These are phyloP conservation scores for Starmera caribaea DNA, from an alignment of 805 yeast genomes.

Conservation along the genomic window DNA sequence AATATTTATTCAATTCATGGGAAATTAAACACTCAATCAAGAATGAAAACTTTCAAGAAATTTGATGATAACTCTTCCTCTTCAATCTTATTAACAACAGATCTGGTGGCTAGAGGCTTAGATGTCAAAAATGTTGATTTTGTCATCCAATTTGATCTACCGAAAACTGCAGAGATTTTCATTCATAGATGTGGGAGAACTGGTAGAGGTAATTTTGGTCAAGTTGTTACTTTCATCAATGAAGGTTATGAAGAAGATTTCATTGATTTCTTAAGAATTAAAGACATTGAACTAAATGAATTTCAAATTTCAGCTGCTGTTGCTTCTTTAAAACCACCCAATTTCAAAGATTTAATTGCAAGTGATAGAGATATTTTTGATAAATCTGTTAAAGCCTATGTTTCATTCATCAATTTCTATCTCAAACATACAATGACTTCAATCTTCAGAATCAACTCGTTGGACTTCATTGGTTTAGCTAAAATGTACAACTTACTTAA, in stretches of 20 bases:
- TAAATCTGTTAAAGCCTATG: slow-evolving; percentile 67
- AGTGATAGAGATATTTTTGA: slow-evolving; percentile 79
- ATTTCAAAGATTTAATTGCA: slow-evolving; percentile 43
- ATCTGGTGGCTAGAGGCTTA: slow-evolving; percentile 97
- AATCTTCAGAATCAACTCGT: slow-evolving; percentile 62
- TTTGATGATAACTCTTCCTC: slow-evolving; percentile 27
- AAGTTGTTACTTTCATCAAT: slow-evolving; percentile 64
- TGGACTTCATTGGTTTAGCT: slow-evolving; percentile 69
- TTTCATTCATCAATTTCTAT: slow-evolving; percentile 75
- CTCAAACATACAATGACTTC: slow-evolving; percentile 84
- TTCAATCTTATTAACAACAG: slow-evolving; percentile 77
- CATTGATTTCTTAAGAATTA: slow-evolving; percentile 70
- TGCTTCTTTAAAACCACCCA: slow-evolving; percentile 4
- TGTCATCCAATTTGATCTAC: slow-evolving; percentile 92
- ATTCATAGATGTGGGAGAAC: slow-evolving; percentile 94
- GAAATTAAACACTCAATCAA: slow-evolving; percentile 69
- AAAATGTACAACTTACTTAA: slow-evolving; percentile 71
- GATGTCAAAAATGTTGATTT: slow-evolving; percentile 93
- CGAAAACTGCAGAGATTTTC: slow-evolving; percentile 85
- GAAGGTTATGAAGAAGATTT: slow-evolving; percentile 75
- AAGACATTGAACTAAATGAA: slow-evolving; percentile 44
- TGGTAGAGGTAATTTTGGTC: slow-evolving; percentile 85
- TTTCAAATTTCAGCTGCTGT: slow-evolving; percentile 13
- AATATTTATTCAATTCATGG: slow-evolving; percentile 79
- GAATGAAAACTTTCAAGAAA: slow-evolving; percentile 58